A percentile compares a stretch with the other conserved stretches of the same genome.
phyloP scores from a whole-genome alignment of 2,329 filamentous ascomycete species.

The Fusarium liriodendri region DNA sequence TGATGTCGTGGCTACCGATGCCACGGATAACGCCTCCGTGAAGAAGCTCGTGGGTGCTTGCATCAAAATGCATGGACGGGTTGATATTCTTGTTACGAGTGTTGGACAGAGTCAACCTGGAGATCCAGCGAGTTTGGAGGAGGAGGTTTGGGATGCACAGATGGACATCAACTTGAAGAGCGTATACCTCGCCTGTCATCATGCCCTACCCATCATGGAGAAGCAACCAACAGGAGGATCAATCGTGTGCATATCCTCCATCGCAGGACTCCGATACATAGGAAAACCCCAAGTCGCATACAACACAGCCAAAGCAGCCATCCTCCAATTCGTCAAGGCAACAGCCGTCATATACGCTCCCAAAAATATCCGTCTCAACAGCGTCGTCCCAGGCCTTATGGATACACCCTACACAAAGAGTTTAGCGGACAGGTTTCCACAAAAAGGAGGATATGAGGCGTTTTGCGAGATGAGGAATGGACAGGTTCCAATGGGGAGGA shows the following conservation, averaged over 20 bases:
- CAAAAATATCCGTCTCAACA: constrained; percentile 62
- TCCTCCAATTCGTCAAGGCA: constrained; percentile 62
- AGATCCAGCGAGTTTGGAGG: constrained; percentile 59
- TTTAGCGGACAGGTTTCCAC: constrained; percentile 58
- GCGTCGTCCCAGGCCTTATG: constrained; percentile 67
- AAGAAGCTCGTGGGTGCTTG: constrained; percentile 64
- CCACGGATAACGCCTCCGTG: constrained; percentile 63
- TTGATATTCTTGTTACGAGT: constrained; percentile 71
- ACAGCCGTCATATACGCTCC: constrained; percentile 63
- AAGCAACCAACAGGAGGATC: constrained; percentile 53
- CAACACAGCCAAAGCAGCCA: constrained; percentile 61
- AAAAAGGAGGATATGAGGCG: constrained; percentile 57
- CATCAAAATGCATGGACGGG: constrained; percentile 62
- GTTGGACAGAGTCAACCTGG: constrained; percentile 68
- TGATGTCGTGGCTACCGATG: constrained; percentile 59
- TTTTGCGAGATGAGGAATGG: constrained; percentile 63
- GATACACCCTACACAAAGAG: constrained; percentile 62
- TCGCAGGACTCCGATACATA: constrained; percentile 64
- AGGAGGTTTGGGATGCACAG: constrained; percentile 63
- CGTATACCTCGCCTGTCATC: constrained; percentile 64
- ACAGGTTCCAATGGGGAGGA: constrained; percentile 68
- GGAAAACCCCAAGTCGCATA: constrained; percentile 65
- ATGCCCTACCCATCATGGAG: constrained; percentile 66
- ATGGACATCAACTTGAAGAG: constrained; percentile 67
- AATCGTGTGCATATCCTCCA: constrained; percentile 61